Percentiles rank a stretch among this genome's conserved stretches.
phyloP scores from a whole-genome alignment of 371 early-diverging fungal species.

The Apophysomyces sp. region DNA sequence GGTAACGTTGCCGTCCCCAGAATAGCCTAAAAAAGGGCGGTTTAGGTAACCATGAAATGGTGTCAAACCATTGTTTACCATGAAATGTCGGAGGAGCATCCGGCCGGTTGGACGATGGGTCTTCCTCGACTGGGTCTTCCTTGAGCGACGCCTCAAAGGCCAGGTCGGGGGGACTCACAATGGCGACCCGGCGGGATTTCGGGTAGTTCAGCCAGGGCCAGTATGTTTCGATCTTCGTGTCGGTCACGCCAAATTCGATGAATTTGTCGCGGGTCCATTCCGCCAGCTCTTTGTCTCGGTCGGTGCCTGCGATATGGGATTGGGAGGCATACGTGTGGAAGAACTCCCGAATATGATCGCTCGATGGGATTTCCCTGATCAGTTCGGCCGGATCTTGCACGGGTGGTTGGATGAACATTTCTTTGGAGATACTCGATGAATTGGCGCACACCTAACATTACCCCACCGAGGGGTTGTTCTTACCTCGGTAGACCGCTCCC shows the following conservation, averaged over 20 bases:
- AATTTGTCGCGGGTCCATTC: conserved; percentile 55
- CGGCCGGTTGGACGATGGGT: conserved; percentile 41
- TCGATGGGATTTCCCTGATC: conserved; percentile 29
- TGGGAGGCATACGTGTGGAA: conserved; percentile 45
- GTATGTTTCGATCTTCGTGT: conserved; percentile 55
- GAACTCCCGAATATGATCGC: conserved; percentile 22
- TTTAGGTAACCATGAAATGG: background rate
- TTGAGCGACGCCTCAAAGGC: conserved; percentile 49
- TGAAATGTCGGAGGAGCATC: conserved; percentile 60
- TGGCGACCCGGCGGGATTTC: conserved; percentile 45
- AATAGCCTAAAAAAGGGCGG: conserved; percentile 29
- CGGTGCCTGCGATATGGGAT: conserved; percentile 48
- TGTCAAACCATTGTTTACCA: conserved; percentile 22
- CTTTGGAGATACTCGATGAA: background rate
- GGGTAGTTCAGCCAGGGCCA: conserved; percentile 62
- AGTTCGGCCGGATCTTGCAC: conserved; percentile 14
- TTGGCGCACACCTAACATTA: background rate
- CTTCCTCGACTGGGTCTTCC: conserved; percentile 56
- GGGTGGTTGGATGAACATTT: background rate
- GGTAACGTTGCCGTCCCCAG: conserved; percentile 63
- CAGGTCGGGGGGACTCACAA: conserved; percentile 47
- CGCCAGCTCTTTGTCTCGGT: conserved; percentile 41
- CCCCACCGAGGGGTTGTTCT: background rate
- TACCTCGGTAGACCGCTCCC: conserved; percentile 7
- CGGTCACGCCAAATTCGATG: conserved; percentile 45